Percentiles rank a stretch among this genome's conserved stretches.
Evolutionary conservation across 331 rosid genomes (phyloP).

Genomic region (Rosa hybrid): DNA sequence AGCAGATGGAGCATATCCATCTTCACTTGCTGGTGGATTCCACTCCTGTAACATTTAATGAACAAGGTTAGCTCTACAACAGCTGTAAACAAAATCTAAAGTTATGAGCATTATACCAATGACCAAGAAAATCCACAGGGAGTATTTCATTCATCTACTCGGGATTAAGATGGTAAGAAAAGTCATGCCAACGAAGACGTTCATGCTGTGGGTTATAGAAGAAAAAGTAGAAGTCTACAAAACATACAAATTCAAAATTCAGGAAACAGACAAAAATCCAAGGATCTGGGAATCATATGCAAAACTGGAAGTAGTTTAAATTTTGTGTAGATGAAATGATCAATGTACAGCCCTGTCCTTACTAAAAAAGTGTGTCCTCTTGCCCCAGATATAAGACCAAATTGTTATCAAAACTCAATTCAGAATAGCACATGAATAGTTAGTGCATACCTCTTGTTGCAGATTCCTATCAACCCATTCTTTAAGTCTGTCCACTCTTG

Average conservation of each 20-base stretch:
- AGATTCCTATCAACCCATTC: conserved; percentile 90
- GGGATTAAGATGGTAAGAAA: neutral
- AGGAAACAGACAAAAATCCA: neutral
- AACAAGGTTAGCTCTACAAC: conserved; percentile 37
- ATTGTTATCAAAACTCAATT: neutral
- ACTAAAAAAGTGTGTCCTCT: neutral
- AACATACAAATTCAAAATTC: neutral
- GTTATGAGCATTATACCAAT: neutral
- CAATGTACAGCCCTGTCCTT: neutral
- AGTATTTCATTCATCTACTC: neutral
- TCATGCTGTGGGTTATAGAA: neutral
- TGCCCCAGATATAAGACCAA: neutral
- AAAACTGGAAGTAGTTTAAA: neutral
- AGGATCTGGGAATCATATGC: neutral
- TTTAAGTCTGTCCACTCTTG: conserved; percentile 81
- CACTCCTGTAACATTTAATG: conserved; percentile 56
- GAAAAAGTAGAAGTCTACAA: neutral
- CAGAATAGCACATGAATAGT: neutral
- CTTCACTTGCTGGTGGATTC: conserved; percentile 70
- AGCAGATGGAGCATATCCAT: conserved; percentile 91
- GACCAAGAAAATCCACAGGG: neutral
- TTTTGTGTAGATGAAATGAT: neutral
- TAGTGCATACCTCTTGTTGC: conserved; percentile 76
- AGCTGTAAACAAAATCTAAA: conserved; percentile 9
- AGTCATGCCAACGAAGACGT: neutral